Base-by-base conservation (phyloP, 371 early-diverging fungal genomes). In the Mortierella sp. region DNA sequence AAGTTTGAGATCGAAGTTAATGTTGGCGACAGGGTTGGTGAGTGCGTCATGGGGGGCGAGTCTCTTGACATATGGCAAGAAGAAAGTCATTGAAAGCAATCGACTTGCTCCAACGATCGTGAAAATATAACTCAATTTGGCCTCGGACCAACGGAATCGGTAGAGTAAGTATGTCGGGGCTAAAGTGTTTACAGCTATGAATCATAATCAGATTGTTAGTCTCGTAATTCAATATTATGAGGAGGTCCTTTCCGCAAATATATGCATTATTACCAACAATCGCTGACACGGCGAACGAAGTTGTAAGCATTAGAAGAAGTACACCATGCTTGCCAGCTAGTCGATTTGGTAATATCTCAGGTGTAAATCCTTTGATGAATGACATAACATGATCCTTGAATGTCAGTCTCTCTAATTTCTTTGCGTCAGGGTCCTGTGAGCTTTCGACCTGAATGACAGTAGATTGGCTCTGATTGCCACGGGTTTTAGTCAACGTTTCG, bases 1-100 rank as follows among this genome's bases (percentile, higher is more conserved):
- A 10, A 73, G 52, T 33, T 70, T 69, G n/a, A 78, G 28, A 41
- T 73, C 74, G 63, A 65, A 78, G 45, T 33, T n/a, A 43, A 78
- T 73, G 19, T 40, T 69, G 10, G 47, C 52, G 0, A 38, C 63
- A 21, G 70, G 63, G 40, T 70, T 21, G 15, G 66, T 2, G 19
- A 28, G 6, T 4, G 63, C 21, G 10, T 28, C 40, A 48, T 47
- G 4, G 2, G 69, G 73, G 4, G 53, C 41, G 13, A 65, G 40
- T 2, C 41, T 8, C 59, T 63, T 78, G 58, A 73, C 16, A 13
- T 63, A 10, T 33, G 70, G 67, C 15, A 78, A 24, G 36, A 78
- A 16, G 21, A 69, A 24, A 13, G 74, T 73, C 40, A 78, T 22
- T 9, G 70, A 47, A 0, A 73, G 28, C 9, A 78, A 28, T 16